phyloP scores from a whole-genome alignment of 2,329 filamentous ascomycete species.

The Fonsecaea pedrosoi region DNA sequence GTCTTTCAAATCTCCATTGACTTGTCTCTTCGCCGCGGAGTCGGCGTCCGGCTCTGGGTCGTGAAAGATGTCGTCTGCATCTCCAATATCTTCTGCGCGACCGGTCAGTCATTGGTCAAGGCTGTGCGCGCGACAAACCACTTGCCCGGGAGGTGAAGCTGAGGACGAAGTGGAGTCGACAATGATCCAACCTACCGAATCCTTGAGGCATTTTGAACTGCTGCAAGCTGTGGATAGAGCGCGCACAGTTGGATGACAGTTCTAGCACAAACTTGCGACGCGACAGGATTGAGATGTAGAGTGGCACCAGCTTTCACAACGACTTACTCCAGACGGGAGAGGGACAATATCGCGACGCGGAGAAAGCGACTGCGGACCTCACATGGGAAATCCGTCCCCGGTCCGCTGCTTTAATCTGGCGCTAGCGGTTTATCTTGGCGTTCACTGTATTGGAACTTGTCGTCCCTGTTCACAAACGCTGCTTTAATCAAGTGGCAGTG shows the following conservation, averaged over 20 bases:
- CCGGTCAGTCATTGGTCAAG: constrained; percentile 7
- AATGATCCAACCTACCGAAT: constrained; percentile 1
- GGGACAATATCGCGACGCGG: not conserved
- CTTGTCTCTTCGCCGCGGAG: constrained; percentile 26
- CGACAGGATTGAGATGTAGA: not conserved
- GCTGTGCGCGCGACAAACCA: not conserved
- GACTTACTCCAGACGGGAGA: not conserved
- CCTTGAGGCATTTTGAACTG: constrained; percentile 10
- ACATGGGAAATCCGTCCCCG: not conserved
- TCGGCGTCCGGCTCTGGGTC: constrained; percentile 17
- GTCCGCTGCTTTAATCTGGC: not conserved
- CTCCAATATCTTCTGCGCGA: constrained; percentile 4
- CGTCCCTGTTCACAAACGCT: too few species aligned
- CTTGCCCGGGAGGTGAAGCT: not conserved
- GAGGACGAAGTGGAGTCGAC: not conserved
- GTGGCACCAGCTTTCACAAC: not conserved
- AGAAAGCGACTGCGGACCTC: not conserved
- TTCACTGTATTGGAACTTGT: too few species aligned
- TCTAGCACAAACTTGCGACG: not conserved
- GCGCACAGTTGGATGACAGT: not conserved
- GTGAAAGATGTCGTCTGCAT: constrained; percentile 16
- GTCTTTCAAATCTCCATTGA: constrained; percentile 36
- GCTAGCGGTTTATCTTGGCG: not conserved
- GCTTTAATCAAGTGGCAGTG: too few species aligned
- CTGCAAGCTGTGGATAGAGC: not conserved